Base-by-base conservation (phyloP, 2,329 filamentous ascomycete species). In the Aspergillus aculeatus region DNA sequence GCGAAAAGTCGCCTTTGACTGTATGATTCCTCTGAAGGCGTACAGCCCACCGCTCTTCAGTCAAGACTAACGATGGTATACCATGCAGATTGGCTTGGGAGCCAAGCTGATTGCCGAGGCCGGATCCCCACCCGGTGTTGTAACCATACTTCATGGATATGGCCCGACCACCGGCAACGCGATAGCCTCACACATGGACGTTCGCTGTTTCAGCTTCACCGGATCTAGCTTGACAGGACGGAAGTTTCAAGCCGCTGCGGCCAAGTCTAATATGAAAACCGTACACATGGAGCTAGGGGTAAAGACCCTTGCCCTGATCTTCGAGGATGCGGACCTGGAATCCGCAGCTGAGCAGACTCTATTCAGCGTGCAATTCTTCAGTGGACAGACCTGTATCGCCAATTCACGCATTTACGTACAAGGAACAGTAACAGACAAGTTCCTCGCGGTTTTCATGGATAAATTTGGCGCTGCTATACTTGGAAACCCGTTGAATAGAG, bases 371-470 rank as follows among this genome's bases (percentile, higher is more conserved):
- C 78, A 82, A 59, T 77, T 75, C 62, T 81, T 85, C 68, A 82
- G 81, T 55, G 84, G 86, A 0, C 86, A 89, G 66, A 79, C 82
- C 1, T 88, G 86, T 72, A 81, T 85, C 70, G 84, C 85, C 0
- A 86, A 83, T 62, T 83, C 82, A 10, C 78, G 91, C 69, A 84
- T 96, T 74, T 94, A 91, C 78, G 91, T 96, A 50, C 90, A 96
- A 74, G 90, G 94, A 70, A 82, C 82, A 60, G 88, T 96, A 75
- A 93, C 93, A 77, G 90, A 95, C 79, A 87, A 91, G 80, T 96
- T 96, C 78, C 77, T 93, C 56, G 80, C 83, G 67, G 81, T 85
- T 24, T 95, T 95, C 85, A 92, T 90, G 84, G 83, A 84, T 78
- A 85, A 89, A 41, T 89, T 90, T 49, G 71, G 80, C 66, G 76